Evolutionary conservation across 805 yeast species (phyloP).

Genomic region (Candida khao-thaluensis): DNA sequence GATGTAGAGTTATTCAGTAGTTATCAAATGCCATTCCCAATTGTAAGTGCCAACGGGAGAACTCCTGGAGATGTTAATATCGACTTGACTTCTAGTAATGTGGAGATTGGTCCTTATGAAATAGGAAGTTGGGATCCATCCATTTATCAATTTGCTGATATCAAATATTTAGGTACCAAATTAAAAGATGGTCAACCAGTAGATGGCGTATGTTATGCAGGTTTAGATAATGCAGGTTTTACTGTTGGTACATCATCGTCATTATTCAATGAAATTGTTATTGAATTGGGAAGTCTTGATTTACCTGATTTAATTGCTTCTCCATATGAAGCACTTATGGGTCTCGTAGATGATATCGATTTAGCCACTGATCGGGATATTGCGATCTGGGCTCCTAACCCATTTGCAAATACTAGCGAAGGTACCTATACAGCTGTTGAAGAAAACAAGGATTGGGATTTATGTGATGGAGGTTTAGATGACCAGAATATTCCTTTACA

Average conservation of each 20-base stretch:
- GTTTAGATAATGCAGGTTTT: slow-evolving; percentile 81
- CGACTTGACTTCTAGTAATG: slow-evolving; percentile 35
- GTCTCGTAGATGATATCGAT: slow-evolving; percentile 44
- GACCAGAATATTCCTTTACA: slow-evolving; percentile 35
- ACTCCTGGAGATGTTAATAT: slow-evolving; percentile 30
- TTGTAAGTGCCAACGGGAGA: slow-evolving; percentile 37
- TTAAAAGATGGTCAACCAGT: slow-evolving; percentile 55
- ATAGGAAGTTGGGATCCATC: slow-evolving; percentile 88
- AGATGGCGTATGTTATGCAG: slow-evolving; percentile 51
- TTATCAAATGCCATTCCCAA: slow-evolving; percentile 40
- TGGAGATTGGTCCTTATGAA: slow-evolving; percentile 40
- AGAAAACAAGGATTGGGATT: slow-evolving; percentile 23
- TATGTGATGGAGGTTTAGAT: slow-evolving; percentile 44
- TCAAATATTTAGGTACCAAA: slow-evolving; percentile 68
- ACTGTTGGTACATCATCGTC: slow-evolving; percentile 81
- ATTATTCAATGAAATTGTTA: slow-evolving; percentile 65
- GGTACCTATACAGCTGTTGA: slow-evolving; percentile 19
- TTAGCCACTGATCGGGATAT: slow-evolving; percentile 55
- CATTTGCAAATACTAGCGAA: slow-evolving; percentile 45
- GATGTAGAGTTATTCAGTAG: slow-evolving; percentile 23
- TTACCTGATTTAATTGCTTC: slow-evolving; percentile 21
- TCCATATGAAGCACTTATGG: slow-evolving; percentile 23
- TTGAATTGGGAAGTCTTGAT: slow-evolving; percentile 48
- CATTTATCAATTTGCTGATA: slow-evolving; percentile 59
- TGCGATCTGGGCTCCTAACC: slow-evolving; percentile 72